Evolutionary conservation across 352 stramenopile species (phyloP).

Genomic region (Phytophthora kernoviae): DNA sequence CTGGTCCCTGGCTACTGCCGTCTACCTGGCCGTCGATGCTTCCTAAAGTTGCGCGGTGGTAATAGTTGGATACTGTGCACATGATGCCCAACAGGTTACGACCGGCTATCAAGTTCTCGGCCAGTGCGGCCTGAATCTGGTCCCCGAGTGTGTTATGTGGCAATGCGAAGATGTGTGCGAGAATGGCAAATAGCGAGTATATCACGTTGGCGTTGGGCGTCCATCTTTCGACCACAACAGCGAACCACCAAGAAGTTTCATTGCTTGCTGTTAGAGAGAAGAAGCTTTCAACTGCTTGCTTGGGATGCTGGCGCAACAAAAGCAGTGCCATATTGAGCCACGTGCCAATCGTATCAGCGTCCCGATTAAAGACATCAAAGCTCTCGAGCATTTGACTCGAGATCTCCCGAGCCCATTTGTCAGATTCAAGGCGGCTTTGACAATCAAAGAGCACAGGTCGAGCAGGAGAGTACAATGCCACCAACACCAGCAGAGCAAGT

Average conservation of each 20-base stretch:
- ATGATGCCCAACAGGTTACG: slow-evolving; percentile 20
- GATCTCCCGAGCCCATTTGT: slow-evolving; percentile 17
- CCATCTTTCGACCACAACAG: slow-evolving; percentile 22
- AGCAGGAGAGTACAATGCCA: slow-evolving; percentile 20
- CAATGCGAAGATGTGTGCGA: slow-evolving; percentile 26
- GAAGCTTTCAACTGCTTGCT: slow-evolving; percentile 7
- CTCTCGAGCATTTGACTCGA: slow-evolving; percentile 19
- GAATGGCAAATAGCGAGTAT: slow-evolving; percentile 6
- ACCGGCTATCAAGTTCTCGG: slow-evolving; percentile 13
- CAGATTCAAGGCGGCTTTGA: background rate
- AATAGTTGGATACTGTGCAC: slow-evolving; percentile 15
- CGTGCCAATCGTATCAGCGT: slow-evolving; percentile 7
- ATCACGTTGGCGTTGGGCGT: slow-evolving; percentile 12
- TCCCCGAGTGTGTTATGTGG: slow-evolving; percentile 15
- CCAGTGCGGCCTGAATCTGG: slow-evolving; percentile 9
- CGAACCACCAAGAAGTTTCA: slow-evolving; percentile 20
- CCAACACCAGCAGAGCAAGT: slow-evolving; percentile 18
- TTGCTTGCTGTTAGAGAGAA: slow-evolving; percentile 2
- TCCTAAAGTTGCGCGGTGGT: background rate
- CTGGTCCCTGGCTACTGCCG: too few species aligned
- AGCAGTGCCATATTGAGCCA: slow-evolving; percentile 31
- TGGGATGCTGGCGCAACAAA: slow-evolving; percentile 14
- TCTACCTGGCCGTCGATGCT: background rate
- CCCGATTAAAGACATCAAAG: slow-evolving; percentile 20
- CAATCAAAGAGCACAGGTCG: slow-evolving; percentile 21